Evolutionary conservation across 1,284 basidiomycete genomes (phyloP), one percentile per base, ranked within the genome.

Genomic region (Pseudozyma sp.): DNA sequence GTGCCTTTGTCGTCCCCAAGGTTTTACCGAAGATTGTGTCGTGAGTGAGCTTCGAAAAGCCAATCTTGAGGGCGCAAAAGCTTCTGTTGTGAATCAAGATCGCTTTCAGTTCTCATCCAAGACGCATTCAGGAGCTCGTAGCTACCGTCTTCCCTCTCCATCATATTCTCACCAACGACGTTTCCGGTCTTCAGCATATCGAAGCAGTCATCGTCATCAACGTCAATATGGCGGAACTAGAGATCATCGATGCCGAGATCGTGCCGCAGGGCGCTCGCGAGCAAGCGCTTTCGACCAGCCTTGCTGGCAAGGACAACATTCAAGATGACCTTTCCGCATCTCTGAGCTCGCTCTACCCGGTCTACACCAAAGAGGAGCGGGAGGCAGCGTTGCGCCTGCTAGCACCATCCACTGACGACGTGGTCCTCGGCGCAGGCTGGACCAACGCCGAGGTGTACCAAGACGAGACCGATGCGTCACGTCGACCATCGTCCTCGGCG

Each of bases 361-460:
- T 56, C 16, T 66, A 74, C 55, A 69, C 59, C 1, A 40, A 46
- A 33, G 67, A 55, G 3, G 55, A 77, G 37, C 55, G 77, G 17
- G 64, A 58, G 29, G 56, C 55, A 37, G 73, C 73, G 0, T 63
- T 73, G 14, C 58, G 49, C 4, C 57, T 76, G 2, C 68, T 78
- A 33, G 30, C 46, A 0, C 67, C 73, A 4, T 70, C 72, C 6
- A 43, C 42, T 4, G 48, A 66, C 51, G 77, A 79, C 24, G 75
- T 70, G 1, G 60, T 77, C 4, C 69, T 79, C 0, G 77, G 74
- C 13, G 62, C 66, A 5, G 77, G 71, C 0, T 79, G 77, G 77
- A 62, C 60, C 42, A 63, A 75, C 31, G 43, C 49, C 7, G 17
- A 44, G 24, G 19, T 1, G 44, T 3, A 59, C 55, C 5, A 57